phyloP scores from a whole-genome alignment of 2,329 filamentous ascomycete species.

The Diaporthe caulivora region DNA sequence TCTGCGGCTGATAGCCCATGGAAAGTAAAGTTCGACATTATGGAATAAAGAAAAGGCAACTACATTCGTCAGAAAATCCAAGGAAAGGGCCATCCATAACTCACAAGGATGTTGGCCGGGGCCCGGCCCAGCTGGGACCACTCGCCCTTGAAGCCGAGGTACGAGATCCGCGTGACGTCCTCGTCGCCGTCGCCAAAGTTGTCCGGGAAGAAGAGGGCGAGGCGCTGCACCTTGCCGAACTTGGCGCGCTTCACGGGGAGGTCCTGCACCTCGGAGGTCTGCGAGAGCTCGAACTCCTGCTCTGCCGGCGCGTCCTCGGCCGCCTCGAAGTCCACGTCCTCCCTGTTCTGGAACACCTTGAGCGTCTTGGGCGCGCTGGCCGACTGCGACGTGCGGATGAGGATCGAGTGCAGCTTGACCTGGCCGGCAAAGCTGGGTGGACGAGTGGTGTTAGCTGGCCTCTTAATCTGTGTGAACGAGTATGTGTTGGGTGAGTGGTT shows the following conservation, averaged over 20 bases:
- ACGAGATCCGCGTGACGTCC: constrained; percentile 82
- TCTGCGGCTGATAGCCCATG: too few species aligned
- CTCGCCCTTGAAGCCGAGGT: constrained; percentile 93
- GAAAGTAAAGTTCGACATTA: too few species aligned
- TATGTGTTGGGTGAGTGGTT: neutral
- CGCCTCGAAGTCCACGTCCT: constrained; percentile 85
- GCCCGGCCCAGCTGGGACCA: constrained; percentile 89
- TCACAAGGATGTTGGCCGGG: constrained; percentile 79
- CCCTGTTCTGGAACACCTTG: constrained; percentile 88
- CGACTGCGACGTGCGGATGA: constrained; percentile 83
- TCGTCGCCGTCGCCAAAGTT: constrained; percentile 88
- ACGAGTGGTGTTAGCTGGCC: neutral
- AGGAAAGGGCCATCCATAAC: neutral
- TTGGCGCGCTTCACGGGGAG: constrained; percentile 87
- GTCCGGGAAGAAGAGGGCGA: constrained; percentile 91
- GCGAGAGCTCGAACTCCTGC: constrained; percentile 82
- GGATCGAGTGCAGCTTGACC: constrained; percentile 90
- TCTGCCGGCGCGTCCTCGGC: constrained; percentile 78
- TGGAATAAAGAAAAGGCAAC: neutral
- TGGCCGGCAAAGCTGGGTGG: constrained; percentile 85
- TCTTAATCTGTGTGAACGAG: neutral
- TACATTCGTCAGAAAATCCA: too few species aligned
- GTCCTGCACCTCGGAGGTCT: constrained; percentile 86
- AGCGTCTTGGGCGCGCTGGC: constrained; percentile 82
- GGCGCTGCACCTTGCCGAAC: constrained; percentile 86